Base-by-base conservation (phyloP, 2,329 filamentous ascomycete genomes). In the Epicoccum sorghinum region DNA sequence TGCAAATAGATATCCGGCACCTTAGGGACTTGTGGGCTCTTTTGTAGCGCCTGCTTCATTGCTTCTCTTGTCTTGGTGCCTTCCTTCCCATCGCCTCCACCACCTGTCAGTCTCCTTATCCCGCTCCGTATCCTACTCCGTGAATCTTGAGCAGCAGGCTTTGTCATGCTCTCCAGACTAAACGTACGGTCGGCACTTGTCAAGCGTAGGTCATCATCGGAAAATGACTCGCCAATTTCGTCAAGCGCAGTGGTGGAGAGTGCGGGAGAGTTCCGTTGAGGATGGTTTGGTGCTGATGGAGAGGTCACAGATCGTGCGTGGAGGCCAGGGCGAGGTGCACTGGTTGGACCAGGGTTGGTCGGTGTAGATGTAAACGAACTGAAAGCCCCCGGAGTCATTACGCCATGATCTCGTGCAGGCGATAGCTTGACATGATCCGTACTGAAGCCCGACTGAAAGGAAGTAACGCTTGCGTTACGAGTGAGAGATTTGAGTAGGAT, bases 231-330 rank as follows among this genome's bases (percentile, higher is more conserved):
- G 37, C 90, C 75, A 35, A 77, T 79, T 62, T 96, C 92, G 52
- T 96, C 91, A 53, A 96, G 89, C 0, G 89, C 91, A 2, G 86
- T 79, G 43, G 90, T 82, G 10, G 80, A 81, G 49, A 84, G 79
- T 30, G 79, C 73, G 58, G 86, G 80, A 24, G 69, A 74, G 53
- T 75, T 75, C 25, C 72, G 75, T 25, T 76, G 74, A 45, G 75
- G 74, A 38, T 79, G 74, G 52, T 81, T 70, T 29, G 70, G 78
- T 57, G 83, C 83, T 12, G 80, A 81, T 0, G 93, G 93, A 0
- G 91, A 96, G 0, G 93, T 97, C 46, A 96, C 84, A 10, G 91
- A 96, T 14, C 93, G 87, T 5, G 86, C 83, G 70, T 96, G 93
- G 18, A 96, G 79, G 3, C 83, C 84, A 0, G 91, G 89, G 4